Base-by-base conservation (phyloP, 129 eudicot genomes). In the Solidago caesia region DNA sequence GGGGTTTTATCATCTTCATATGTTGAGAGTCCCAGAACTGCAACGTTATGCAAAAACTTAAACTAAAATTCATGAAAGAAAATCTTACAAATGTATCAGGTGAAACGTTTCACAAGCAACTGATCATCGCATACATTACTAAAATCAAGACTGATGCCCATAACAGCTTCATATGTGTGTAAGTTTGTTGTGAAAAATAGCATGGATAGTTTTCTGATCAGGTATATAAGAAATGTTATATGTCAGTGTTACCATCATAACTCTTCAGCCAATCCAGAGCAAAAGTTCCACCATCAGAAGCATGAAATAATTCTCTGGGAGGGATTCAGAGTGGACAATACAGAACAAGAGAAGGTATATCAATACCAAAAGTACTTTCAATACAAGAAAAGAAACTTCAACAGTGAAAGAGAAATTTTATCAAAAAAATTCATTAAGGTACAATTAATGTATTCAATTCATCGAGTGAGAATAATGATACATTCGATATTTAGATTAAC, bases 201-300 rank as follows among this genome's bases (percentile, higher is more conserved):
- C 14, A 49, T 41, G 27, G 53, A 64, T 42, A 14, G 14, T 59
- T 45, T 16, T 55, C 29, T 69, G 60, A 45, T 55, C 69, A 76
- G 52, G 67, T 72, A 49, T 15, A 59, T 6, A 62, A 67, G 26
- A 41, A 10, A 27, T 64, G 49, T 16, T 66, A 49, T 45, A 11
- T 67, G 52, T 61, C 2, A 63, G 26, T 52, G 9, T 84, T 89
- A 92, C 96, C 96, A 82, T 92, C 97, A 70, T 81, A 82, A 74
- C 77, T 85, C 73, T 73, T 68, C 44, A 94, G 91, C 97, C 98
- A 94, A 87, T 94, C 98, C 82, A 94, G 75, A 68, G 97, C 98
- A 68, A 94, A 79, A 11, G 88, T 88, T 71, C 98, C 98, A 72
- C 98, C 98, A 77, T 94, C 98, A 77, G 94, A 88, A 60, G 96